Base-by-base conservation (phyloP, 129 eudicot genomes). In the Centaurea solstitialis region DNA sequence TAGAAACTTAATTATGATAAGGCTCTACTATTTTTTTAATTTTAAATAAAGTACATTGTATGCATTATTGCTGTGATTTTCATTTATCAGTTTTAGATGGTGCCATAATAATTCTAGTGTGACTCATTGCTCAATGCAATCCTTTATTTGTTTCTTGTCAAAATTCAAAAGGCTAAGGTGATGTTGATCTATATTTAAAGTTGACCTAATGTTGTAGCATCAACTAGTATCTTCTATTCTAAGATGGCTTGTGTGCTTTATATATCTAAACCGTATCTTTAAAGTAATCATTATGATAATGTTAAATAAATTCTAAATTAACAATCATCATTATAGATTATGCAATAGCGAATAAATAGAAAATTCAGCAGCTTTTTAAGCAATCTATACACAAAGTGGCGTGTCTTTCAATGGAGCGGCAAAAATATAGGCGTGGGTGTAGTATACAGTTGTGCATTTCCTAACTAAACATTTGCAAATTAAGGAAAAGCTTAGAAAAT, bases 201-300 rank as follows among this genome's bases (percentile, higher is more conserved):
- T 79, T 69, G 69, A 79, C 82, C 76, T 69, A 70, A 68, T 18
- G 69, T 33, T 69, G 73, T 79, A 79, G 82, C 57, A 79, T 70
- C 82, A 20, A 69, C 69, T 69, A 78, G 82, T 69, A 79, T 79
- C 82, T 70, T 69, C 21, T 67, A 77, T 24, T 67, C 33, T 40
- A 40, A 77, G 28, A 65, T 66, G 43, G 43, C 3, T 66, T 66
- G 43, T 3, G 71, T 65, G 43, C 66, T 77, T 78, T 78, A 47
- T 15, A 57, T 57, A 70, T 47, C 39, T 69, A 69, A 28, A 68
- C 9, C 69, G 26, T 47, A 70, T 50, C 68, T 78, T 43, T 41
- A 45, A 68, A 68, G 81, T 2, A 45, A 43, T 24, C 53, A 43
- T 23, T 41, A 18, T 10, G 81, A 67, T 66, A 24, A 41, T 9